Evolutionary conservation across 192 early-diverging fungal species (phyloP).

Genomic region (Entomortierella parvispora): DNA sequence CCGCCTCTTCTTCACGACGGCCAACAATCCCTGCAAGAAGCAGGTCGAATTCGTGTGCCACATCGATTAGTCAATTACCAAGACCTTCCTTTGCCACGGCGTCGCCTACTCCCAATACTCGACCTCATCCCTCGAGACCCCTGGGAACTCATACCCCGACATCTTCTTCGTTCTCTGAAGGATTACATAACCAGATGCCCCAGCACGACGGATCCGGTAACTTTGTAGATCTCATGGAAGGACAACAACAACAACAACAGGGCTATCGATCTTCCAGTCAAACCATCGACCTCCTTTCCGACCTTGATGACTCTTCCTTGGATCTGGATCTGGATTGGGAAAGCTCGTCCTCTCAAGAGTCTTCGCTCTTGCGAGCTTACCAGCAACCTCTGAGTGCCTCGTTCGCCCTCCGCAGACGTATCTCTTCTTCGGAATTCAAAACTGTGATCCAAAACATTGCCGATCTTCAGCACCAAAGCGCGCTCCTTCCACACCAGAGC

Average conservation of each 20-base stretch:
- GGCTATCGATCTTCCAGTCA: conserved; percentile 8
- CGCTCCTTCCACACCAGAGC: neutral
- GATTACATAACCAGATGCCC: conserved; percentile 44
- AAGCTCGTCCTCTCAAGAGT: conserved; percentile 20
- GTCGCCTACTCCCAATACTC: neutral
- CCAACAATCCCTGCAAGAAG: too few species aligned
- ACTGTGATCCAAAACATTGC: conserved; percentile 45
- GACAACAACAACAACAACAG: neutral
- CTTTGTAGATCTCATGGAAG: conserved; percentile 7
- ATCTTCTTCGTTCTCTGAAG: neutral
- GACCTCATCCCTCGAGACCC: neutral
- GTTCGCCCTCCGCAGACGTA: conserved; percentile 1
- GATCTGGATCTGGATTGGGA: conserved; percentile 27
- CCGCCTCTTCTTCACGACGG: too few species aligned
- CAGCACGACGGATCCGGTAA: conserved; percentile 48
- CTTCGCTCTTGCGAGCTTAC: conserved; percentile 10
- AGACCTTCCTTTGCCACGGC: conserved; percentile 41
- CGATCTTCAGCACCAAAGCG: conserved; percentile 15
- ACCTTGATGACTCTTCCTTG: neutral
- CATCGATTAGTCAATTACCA: conserved; percentile 27
- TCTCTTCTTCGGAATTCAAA: conserved; percentile 36
- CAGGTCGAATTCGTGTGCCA: neutral
- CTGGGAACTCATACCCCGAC: too few species aligned
- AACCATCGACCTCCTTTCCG: neutral
- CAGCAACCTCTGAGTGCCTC: neutral